Evolutionary conservation across 148 eudicot species (phyloP).

Genomic region (Pouteria glomerata): DNA sequence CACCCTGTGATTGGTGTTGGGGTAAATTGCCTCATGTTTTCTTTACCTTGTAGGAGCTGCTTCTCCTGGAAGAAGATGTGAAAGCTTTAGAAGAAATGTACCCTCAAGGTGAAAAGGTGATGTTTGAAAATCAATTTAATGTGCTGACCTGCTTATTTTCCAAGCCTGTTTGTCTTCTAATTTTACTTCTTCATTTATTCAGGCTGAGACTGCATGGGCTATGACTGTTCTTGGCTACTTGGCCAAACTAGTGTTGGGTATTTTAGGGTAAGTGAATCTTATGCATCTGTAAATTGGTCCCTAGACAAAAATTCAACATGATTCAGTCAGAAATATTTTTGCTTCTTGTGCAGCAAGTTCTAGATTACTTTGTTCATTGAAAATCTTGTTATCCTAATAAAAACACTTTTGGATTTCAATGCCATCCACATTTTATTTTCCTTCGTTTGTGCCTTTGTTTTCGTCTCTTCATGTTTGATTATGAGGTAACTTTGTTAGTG

Average conservation of each 20-base stretch:
- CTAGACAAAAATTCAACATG: neutral
- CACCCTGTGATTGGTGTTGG: too few relatives aligned
- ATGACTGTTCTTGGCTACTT: constrained; percentile 95
- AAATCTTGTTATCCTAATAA: neutral
- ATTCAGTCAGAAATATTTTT: neutral
- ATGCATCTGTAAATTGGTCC: neutral
- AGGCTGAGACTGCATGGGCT: constrained; percentile 99
- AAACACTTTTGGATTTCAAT: neutral
- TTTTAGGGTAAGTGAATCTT: constrained; percentile 60
- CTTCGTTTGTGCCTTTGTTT: neutral
- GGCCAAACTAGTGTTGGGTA: constrained; percentile 81
- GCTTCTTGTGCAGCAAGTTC: neutral
- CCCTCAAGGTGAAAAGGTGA: constrained; percentile 99
- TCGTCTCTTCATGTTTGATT: neutral
- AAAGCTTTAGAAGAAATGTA: constrained; percentile 98
- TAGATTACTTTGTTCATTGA: neutral
- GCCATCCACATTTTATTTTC: neutral
- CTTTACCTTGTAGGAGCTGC: constrained; percentile 59
- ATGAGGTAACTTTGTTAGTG: neutral
- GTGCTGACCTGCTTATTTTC: constrained; percentile 11
- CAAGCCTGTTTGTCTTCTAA: constrained; percentile 2
- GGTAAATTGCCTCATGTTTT: constrained; percentile 11
- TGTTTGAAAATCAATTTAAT: constrained; percentile 2
- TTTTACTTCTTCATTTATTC: constrained; percentile 17
- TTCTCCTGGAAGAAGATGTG: constrained; percentile 88